Evolutionary conservation across 441 rosid species (phyloP), one percentile per base, ranked within the genome.

Genomic region (Euphorbia celastroides): DNA sequence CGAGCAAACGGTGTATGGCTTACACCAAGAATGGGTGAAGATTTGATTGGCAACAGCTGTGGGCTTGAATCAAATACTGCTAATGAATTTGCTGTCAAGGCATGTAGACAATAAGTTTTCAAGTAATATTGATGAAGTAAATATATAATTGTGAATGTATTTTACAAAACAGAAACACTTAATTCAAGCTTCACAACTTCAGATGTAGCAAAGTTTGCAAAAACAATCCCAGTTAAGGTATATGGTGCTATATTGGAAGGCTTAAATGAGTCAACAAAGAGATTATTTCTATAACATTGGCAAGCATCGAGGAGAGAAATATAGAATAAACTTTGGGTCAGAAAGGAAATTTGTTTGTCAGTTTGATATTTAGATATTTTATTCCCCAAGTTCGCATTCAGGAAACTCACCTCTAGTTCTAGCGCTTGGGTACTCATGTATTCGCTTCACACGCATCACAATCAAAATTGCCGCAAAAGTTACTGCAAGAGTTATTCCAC

Each of bases 401-500:
- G 64, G 30, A 51, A 28, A 41, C 71, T 69, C 75, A 86, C 97
- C 97, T 82, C 76, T 73, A 25, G 60, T 52, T 73, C 78, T 80
- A 68, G 79, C 72, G 73, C 76, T 30, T 31, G 92, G 78, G 70
- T 64, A 83, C 73, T 67, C 73, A 64, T 63, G 82, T 59, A 81
- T 66, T 66, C 72, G 80, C 67, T 71, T 81, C 41, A 74, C 34
- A 27, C 69, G 85, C 52, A 87, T 69, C 42, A 80, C 84, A 54
- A 81, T 34, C 67, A 80, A 60, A 63, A 89, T 75, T 60, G 83
- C 87, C 38, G 83, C 84, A 77, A 85, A 83, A 62, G 86, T 82
- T 60, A 82, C 86, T 60, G 75, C 75, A 36, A 92, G 78, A 72
- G 85, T 83, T 70, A 76, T 72, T 28, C 88, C 99, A 31, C 88